Base-by-base conservation (phyloP, 495 filamentous ascomycete genomes). In the Chlorociboria aeruginascens region DNA sequence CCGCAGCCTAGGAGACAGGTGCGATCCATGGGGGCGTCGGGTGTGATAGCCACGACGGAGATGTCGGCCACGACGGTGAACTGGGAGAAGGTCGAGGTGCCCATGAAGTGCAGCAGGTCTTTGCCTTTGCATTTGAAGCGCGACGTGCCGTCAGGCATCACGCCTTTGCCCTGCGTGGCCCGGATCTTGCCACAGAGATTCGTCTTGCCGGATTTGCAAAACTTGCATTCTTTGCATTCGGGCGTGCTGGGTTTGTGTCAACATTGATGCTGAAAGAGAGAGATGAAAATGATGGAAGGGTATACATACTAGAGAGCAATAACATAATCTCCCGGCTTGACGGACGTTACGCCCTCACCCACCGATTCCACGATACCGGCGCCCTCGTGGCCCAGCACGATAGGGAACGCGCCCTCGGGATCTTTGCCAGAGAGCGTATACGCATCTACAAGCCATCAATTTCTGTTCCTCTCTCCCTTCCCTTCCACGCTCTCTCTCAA, bases 131-230 rank as follows among this genome's bases (percentile, higher is more conserved):
- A 89, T 61, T 76, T 84, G 79, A 98, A 97, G 43, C 92, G 86
- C 38, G 86, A 86, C 56, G 93, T 96, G 45, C 92, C 93, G 63
- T 98, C 92, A 35, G 92, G 92, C 89, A 98, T 95, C 45, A 97
- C 85, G 64, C 92, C 92, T 62, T 74, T 81, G 55, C 92, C 92
- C 69, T 98, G 92, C 10, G 92, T 98, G 29, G 88, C 86, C 55
- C 92, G 85, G 69, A 98, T 98, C 76, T 96, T 97, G 64, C 93
- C 92, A 71, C 92, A 98, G 43, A 98, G 86, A 69, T 98, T 98
- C 57, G 92, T 98, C 81, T 98, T 98, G 71, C 88, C 89, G 44
- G 90, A 96, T 65, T 82, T 85, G 82, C 92, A 98, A 80, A 98
- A 97, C 69, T 98, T 98, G 81, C 92, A 98, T 63, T 96, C 89